Evolutionary conservation across 2,329 filamentous ascomycete species (phyloP).

Genomic region (Aspergillus pseudoterreus): DNA sequence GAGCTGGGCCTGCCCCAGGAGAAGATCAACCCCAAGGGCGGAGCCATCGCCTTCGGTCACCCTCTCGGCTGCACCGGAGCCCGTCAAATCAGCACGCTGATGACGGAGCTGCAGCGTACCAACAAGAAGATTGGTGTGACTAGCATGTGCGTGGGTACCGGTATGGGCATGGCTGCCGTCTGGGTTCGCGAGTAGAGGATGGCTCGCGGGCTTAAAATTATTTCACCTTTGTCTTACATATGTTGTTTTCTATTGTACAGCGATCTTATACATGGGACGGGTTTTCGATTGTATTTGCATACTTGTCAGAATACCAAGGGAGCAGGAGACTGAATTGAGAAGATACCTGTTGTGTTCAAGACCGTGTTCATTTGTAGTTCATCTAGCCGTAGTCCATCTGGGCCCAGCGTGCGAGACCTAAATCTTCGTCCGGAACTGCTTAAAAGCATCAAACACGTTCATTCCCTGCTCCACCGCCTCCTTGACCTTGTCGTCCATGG

Average conservation of each 20-base stretch:
- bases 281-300: slow-evolving; percentile 9
- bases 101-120: slow-evolving; percentile 84
- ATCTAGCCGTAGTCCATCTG: not conserved
- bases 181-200: slow-evolving; percentile 81
- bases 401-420: not conserved
- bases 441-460: slow-evolving; percentile 64
- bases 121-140: slow-evolving; percentile 84
- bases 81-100: slow-evolving; percentile 84
- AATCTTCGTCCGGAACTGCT: slow-evolving; percentile 46
- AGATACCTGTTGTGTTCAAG: not conserved
- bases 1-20: slow-evolving; percentile 76
- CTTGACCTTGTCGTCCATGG: slow-evolving; percentile 60
- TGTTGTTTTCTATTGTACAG: slow-evolving; percentile 13
- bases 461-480: slow-evolving; percentile 61
- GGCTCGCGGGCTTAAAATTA: slow-evolving; percentile 20
- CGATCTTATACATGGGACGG: slow-evolving; percentile 13
- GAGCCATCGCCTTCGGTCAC: slow-evolving; percentile 93
- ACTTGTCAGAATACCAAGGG: slow-evolving; percentile 5
- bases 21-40: slow-evolving; percentile 97
- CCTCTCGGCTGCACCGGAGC: slow-evolving; percentile 92
- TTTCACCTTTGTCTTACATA: slow-evolving; percentile 10
- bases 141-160: slow-evolving; percentile 94
- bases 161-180: slow-evolving; percentile 96
- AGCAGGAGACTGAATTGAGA: slow-evolving; percentile 4
- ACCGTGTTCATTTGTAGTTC: not conserved